These are phyloP conservation scores for Apiospora pterosperma DNA, from an alignment of 2,329 filamentous ascomycete genomes.

Conservation along the genomic window DNA sequence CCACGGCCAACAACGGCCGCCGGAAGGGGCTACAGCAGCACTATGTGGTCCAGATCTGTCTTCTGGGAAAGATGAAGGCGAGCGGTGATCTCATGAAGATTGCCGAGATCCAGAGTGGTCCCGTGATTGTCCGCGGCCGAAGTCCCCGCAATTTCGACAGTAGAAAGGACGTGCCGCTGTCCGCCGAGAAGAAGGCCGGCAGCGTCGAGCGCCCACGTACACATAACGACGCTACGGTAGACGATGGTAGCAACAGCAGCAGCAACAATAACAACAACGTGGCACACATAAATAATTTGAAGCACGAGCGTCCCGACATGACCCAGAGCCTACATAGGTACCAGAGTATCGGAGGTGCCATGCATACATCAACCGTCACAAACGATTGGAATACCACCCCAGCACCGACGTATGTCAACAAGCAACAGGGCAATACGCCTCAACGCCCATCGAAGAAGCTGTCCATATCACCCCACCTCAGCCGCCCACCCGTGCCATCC, in stretches of 20 bases:
- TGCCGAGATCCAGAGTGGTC: constrained; percentile 82
- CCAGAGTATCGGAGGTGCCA: constrained; percentile 22
- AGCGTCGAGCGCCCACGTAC: constrained; percentile 45
- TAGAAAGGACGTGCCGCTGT: constrained; percentile 57
- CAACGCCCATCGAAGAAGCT: constrained; percentile 49
- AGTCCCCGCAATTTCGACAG: constrained; percentile 94
- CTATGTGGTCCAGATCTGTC: constrained; percentile 82
- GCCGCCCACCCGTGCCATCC: constrained; percentile 50
- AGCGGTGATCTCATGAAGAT: constrained; percentile 67
- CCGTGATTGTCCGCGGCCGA: constrained; percentile 91
- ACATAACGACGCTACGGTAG: constrained; percentile 23
- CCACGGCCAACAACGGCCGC: constrained; percentile 92
- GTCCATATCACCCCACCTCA: constrained; percentile 48
- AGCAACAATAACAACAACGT: neutral
- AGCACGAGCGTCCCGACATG: constrained; percentile 26
- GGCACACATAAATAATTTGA: constrained; percentile 18
- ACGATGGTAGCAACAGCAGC: neutral
- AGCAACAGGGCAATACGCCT: constrained; percentile 10
- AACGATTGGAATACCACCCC: neutral
- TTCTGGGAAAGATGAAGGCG: constrained; percentile 69
- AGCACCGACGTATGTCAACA: neutral
- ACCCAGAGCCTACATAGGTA: constrained; percentile 17
- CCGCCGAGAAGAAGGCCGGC: constrained; percentile 43
- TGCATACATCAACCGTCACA: constrained; percentile 24
- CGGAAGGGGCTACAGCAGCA: constrained; percentile 94